Evolutionary conservation across 345 rosid species (phyloP), one percentile per base, ranked within the genome.

Genomic region (Barbarea vulgaris): DNA sequence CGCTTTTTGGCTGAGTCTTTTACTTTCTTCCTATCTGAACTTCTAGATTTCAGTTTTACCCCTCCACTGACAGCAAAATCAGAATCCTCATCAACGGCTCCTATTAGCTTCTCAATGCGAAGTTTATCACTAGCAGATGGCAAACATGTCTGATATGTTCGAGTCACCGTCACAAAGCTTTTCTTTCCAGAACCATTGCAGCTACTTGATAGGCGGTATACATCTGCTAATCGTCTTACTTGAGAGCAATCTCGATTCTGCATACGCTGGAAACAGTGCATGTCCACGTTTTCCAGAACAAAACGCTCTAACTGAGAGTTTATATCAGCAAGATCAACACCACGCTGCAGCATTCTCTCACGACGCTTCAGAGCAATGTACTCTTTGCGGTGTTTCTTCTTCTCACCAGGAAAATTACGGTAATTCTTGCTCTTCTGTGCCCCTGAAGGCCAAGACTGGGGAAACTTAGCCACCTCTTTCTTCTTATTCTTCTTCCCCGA

Each of bases 361-460:
- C 86, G 93, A 37, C 88, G 93, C 80, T 90, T 92, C 51, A 79
- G 79, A 74, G 89, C 97, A 72, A 92, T 89, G 72, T 73, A 66
- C 80, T 93, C 97, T 85, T 92, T 95, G 34, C 83, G 85, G 18
- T 85, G 89, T 47, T 92, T 95, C 96, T 95, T 92, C 77, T 85
- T 95, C 74, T 77, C 93, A 88, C 98, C 97, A 75, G 96, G 92
- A 80, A 81, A 85, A 7, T 19, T 78, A 85, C 90, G 85, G 1
- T 82, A 77, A 70, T 72, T 64, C 85, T 85, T 89, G 73, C 89
- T 86, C 91, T 79, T 86, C 48, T 77, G 90, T 28, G 85, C 77
- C 70, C 72, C 84, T 75, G 69, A 79, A 62, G 93, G 93, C 92
- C 88, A 87, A 47, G 99, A 90, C 66, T 69, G 86, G 15, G 91